Evolutionary conservation across 768 basidiomycete genomes (phyloP).

Genomic region (Pleurotus platypus): DNA sequence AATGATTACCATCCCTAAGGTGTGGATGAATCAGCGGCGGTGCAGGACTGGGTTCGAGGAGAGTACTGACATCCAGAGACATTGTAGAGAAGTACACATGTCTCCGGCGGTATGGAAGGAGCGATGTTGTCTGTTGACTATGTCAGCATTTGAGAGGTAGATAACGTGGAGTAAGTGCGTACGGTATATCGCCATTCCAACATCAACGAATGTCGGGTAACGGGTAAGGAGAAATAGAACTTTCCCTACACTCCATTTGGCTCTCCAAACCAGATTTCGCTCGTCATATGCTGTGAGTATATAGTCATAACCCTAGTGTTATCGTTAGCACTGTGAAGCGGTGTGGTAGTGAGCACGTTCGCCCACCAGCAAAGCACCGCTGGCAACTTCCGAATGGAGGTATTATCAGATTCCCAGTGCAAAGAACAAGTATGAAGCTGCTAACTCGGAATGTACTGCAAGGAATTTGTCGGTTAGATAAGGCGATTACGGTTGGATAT

Average conservation of each 20-base stretch:
- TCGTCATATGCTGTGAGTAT: slow-evolving; percentile 4
- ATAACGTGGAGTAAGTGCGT: background rate
- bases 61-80: slow-evolving; percentile 1
- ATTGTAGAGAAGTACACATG: slow-evolving; percentile 1
- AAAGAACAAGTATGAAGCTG: background rate
- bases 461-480: background rate
- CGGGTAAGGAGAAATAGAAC: slow-evolving; percentile 6
- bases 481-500: background rate
- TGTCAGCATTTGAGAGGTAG: background rate
- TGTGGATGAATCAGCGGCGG: background rate
- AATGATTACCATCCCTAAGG: slow-evolving; percentile 2
- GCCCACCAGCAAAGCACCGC: slow-evolving; percentile 2
- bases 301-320: background rate
- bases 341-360: background rate
- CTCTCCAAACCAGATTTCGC: slow-evolving; percentile 2
- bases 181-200: slow-evolving; percentile 2
- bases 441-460: slow-evolving; percentile 3
- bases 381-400: background rate
- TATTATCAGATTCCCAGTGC: too few relatives aligned
- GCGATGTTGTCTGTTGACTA: background rate
- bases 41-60: background rate
- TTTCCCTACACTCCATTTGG: slow-evolving; percentile 7
- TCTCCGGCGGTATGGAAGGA: background rate
- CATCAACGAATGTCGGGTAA: slow-evolving; percentile 5
- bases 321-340: background rate